Conservation (phyloP, 345 rosid genomes). For the Arabis hirsuta region DNA sequence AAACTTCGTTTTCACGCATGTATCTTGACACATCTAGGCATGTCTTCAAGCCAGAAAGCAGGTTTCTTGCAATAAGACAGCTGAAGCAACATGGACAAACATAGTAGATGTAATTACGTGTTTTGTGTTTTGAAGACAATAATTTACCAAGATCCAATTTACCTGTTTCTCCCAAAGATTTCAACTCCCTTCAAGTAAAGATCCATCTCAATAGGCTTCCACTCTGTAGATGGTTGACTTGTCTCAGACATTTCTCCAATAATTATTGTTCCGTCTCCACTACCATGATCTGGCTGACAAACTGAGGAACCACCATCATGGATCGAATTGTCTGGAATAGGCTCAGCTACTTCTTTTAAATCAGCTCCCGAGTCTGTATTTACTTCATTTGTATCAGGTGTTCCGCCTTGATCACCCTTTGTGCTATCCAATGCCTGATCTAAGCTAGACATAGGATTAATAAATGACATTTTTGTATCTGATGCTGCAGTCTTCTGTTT, state of each 20-base stretch:
- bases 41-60: conserved; percentile 96
- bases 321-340: conserved; percentile 32
- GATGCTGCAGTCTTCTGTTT: conserved; percentile 59
- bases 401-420: conserved; percentile 33
- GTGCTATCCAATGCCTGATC: conserved; percentile 34
- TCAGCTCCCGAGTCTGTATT: conserved; percentile 45
- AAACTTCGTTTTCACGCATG: conserved; percentile 79
- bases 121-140: conserved; percentile 11
- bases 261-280: conserved; percentile 41
- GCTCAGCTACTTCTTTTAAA: conserved; percentile 41
- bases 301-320: conserved; percentile 39
- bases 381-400: conserved; percentile 30
- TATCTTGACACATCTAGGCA: conserved; percentile 83
- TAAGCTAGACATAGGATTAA: conserved; percentile 29
- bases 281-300: conserved; percentile 42
- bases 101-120: conserved; percentile 21
- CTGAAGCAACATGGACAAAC: conserved; percentile 50
- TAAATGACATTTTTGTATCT: conserved; percentile 27
- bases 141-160: conserved; percentile 38
- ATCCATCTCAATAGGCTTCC: conserved; percentile 95
- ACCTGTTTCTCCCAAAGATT: conserved; percentile 99
- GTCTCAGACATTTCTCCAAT: conserved; percentile 48
- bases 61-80: conserved; percentile 96
- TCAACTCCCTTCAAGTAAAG: conserved; percentile 90
- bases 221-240: conserved; percentile 53